A percentile compares a stretch with the other conserved stretches of the same genome.
Conservation (phyloP, 106 monocot species). For the Cymbidium sinense region DNA sequence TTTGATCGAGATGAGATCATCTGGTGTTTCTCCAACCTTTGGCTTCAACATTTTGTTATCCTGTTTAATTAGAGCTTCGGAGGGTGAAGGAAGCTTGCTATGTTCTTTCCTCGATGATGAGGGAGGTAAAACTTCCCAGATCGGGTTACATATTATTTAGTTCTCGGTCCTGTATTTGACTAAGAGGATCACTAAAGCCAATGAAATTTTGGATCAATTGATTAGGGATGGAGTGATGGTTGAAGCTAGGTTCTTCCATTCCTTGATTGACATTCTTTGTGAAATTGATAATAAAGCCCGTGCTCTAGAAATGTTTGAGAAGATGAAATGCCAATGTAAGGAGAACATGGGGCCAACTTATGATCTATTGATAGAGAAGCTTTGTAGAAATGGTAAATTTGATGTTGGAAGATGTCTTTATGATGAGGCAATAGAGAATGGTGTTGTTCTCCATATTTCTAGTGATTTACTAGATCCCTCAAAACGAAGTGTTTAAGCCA, state of each 20-base stretch:
- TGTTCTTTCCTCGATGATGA: slow-evolving; percentile 49
- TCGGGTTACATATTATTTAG: slow-evolving; percentile 52
- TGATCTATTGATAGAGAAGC: slow-evolving; percentile 55
- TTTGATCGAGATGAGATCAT: slow-evolving; percentile 52
- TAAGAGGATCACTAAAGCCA: slow-evolving; percentile 43
- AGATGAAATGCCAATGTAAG: slow-evolving; percentile 29
- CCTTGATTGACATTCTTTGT: slow-evolving; percentile 51
- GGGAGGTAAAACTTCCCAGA: slow-evolving; percentile 41
- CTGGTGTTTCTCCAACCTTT: slow-evolving; percentile 32
- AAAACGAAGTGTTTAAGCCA: slow-evolving; percentile 42
- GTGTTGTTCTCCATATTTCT: slow-evolving; percentile 34
- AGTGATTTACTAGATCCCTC: slow-evolving; percentile 42
- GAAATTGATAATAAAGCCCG: slow-evolving; percentile 39
- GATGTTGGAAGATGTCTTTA: slow-evolving; percentile 41
- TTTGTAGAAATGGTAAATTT: slow-evolving; percentile 63
- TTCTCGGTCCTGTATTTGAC: slow-evolving; percentile 58
- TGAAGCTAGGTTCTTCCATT: slow-evolving; percentile 41
- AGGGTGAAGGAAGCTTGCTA: slow-evolving; percentile 69
- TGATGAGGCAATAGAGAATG: slow-evolving; percentile 50
- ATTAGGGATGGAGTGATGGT: slow-evolving; percentile 23
- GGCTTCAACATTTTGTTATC: slow-evolving; percentile 61
- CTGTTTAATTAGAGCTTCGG: slow-evolving; percentile 37
- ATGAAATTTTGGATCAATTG: slow-evolving; percentile 42
- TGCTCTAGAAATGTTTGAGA: slow-evolving; percentile 45
- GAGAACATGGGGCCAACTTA: slow-evolving; percentile 23